Evolutionary conservation across 2,329 filamentous ascomycete species (phyloP).

Genomic region (Claviceps fusiformis): DNA sequence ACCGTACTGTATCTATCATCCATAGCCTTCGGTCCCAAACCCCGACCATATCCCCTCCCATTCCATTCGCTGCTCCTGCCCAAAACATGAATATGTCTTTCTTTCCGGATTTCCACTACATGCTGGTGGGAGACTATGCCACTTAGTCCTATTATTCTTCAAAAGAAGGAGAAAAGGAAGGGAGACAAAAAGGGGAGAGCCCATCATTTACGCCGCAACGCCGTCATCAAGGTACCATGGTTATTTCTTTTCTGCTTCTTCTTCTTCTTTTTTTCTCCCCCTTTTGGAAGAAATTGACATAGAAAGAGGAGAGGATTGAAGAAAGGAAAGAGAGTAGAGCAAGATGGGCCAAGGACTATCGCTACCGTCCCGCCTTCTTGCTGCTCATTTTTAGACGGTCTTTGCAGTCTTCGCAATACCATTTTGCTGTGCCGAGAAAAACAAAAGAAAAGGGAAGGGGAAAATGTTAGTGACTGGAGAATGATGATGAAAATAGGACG

Average conservation of each 20-base stretch:
- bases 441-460: neutral
- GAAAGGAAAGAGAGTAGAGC: neutral
- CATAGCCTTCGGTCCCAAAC: neutral
- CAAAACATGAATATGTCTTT: neutral
- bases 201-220: no score
- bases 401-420: conserved; percentile 72
- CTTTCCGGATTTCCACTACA: neutral
- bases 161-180: neutral
- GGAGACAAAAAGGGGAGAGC: neutral
- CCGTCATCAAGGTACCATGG: no score
- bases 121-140: neutral
- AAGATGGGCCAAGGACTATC: neutral
- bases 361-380: conserved; percentile 36
- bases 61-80: neutral
- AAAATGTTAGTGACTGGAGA: neutral
- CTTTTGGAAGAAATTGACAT: no score
- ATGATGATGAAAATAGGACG: neutral
- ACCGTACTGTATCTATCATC: neutral
- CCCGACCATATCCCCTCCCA: no score
- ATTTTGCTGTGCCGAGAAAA: conserved; percentile 46
- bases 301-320: no score
- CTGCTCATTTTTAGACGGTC: conserved; percentile 44
- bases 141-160: neutral
- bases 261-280: no score
- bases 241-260: no score